These are phyloP conservation scores for Arthonia radiata DNA, from an alignment of 495 filamentous ascomycete genomes.

Conservation along the genomic window DNA sequence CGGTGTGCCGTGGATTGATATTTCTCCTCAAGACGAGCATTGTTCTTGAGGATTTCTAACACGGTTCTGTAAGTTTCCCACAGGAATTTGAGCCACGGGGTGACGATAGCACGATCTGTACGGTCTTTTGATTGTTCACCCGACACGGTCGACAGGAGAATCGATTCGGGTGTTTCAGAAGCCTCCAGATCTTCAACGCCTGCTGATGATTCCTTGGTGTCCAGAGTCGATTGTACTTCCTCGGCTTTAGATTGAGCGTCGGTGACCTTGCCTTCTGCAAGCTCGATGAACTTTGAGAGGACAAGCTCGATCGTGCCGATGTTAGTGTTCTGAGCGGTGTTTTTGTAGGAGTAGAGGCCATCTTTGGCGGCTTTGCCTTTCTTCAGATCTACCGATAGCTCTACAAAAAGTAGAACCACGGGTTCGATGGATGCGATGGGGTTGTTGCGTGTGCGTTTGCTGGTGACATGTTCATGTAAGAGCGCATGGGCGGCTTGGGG, in stretches of 20 bases:
- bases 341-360: constrained; percentile 98
- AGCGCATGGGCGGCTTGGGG: constrained; percentile 72
- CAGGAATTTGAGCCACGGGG: constrained; percentile 96
- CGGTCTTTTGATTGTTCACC: constrained; percentile 92
- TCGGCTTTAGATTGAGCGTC: constrained; percentile 91
- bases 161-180: constrained; percentile 91
- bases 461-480: constrained; percentile 96
- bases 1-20: constrained; percentile 96
- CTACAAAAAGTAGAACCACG: constrained; percentile 92
- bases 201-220: constrained; percentile 38
- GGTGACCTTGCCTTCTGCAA: constrained; percentile 87
- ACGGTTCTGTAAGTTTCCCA: constrained; percentile 99
- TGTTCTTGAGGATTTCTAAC: constrained; percentile 94
- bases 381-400: constrained; percentile 84
- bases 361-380: constrained; percentile 97
- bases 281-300: constrained; percentile 88
- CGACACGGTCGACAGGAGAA: constrained; percentile 89
- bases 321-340: constrained; percentile 96
- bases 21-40: constrained; percentile 88
- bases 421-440: constrained; percentile 92
- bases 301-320: constrained; percentile 95
- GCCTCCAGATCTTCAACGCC: constrained; percentile 91
- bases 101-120: constrained; percentile 92
- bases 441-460: constrained; percentile 88
- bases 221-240: constrained; percentile 69